Evolutionary conservation across 495 filamentous ascomycete species (phyloP).

Genomic region (Xylaria acuta): DNA sequence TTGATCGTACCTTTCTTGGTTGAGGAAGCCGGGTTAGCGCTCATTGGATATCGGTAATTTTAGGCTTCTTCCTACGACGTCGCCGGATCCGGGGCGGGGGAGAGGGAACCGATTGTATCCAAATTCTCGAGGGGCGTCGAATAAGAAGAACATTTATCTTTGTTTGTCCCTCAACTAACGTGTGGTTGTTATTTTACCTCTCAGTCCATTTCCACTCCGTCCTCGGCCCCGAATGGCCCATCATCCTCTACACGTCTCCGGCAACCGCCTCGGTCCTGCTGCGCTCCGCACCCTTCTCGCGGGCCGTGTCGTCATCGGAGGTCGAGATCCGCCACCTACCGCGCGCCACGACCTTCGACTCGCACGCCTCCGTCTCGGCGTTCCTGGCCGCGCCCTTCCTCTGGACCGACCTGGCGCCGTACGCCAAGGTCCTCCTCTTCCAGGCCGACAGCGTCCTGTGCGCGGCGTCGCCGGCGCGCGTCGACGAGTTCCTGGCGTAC

Average conservation of each 20-base stretch:
- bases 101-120: background rate
- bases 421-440: slow-evolving; percentile 41
- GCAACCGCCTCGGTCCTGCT: slow-evolving; percentile 9
- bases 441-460: slow-evolving; percentile 46
- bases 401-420: slow-evolving; percentile 40
- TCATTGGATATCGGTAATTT: no score
- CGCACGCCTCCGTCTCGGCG: slow-evolving; percentile 24
- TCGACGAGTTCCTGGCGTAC: slow-evolving; percentile 45
- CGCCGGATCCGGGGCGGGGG: background rate
- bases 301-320: slow-evolving; percentile 16
- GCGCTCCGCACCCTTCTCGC: slow-evolving; percentile 25
- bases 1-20: background rate
- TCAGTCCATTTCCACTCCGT: slow-evolving; percentile 40
- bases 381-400: slow-evolving; percentile 35
- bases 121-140: no score
- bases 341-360: slow-evolving; percentile 14
- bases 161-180: background rate
- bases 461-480: slow-evolving; percentile 32
- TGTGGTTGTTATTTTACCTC: background rate
- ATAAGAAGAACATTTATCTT: background rate
- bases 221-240: slow-evolving; percentile 39
- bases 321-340: slow-evolving; percentile 31
- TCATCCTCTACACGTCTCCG: slow-evolving; percentile 24
- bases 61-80: background rate
- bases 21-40: background rate